phyloP scores from a whole-genome alignment of 345 rosid species.

The Linum lewisii region DNA sequence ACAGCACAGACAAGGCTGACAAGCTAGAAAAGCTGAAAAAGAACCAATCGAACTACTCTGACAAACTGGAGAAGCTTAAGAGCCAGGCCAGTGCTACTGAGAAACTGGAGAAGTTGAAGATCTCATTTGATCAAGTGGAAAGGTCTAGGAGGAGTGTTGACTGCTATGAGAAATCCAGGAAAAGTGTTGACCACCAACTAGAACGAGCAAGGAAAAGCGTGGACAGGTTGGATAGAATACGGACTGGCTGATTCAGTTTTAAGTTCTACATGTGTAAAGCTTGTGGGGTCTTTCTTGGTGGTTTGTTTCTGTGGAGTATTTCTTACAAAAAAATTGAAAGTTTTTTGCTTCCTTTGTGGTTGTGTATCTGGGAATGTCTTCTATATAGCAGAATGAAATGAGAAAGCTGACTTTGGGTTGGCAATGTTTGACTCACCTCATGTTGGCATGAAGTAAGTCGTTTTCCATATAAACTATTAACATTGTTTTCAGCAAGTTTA shows the following conservation, averaged over 20 bases:
- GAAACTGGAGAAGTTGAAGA: slow-evolving; percentile 20
- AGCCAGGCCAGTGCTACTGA: slow-evolving; percentile 14
- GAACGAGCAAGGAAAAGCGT: slow-evolving; percentile 8
- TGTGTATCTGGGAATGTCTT: not conserved
- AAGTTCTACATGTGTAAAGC: not conserved
- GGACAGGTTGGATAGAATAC: slow-evolving; percentile 11
- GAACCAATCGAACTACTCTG: slow-evolving; percentile 27
- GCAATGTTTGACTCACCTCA: too few relatives aligned
- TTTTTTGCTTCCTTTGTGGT: not conserved
- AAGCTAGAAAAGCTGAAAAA: slow-evolving; percentile 11
- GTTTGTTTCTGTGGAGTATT: not conserved
- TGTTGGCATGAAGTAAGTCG: not conserved
- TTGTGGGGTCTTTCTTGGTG: not conserved
- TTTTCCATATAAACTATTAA: too few relatives aligned
- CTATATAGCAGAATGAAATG: not conserved
- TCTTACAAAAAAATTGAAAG: not conserved
- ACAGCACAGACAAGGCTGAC: not conserved
- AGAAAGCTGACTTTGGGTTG: not conserved
- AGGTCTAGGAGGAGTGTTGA: slow-evolving; percentile 28
- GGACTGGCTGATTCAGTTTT: not conserved
- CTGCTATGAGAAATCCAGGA: slow-evolving; percentile 26
- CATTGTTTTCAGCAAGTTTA: not conserved
- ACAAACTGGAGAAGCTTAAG: slow-evolving; percentile 22
- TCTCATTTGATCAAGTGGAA: slow-evolving; percentile 24
- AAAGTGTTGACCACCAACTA: slow-evolving; percentile 18